Percentiles rank a stretch among this genome's conserved stretches.
phyloP scores from a whole-genome alignment of 805 yeast genomes.

The Cyberlindnera mrakii region DNA sequence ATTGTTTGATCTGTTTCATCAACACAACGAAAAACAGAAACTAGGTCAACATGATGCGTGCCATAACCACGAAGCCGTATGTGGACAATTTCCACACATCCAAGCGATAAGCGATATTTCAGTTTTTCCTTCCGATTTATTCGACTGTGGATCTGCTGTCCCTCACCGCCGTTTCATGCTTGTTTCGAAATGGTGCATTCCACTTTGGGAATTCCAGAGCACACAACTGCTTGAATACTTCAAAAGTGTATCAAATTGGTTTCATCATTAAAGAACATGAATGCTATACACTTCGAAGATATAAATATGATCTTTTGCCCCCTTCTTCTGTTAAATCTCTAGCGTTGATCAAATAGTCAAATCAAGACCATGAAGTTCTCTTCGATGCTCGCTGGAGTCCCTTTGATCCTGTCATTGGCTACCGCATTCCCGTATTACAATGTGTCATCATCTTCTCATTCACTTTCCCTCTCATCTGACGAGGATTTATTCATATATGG shows the following conservation, averaged over 20 bases:
- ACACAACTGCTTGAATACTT: neutral
- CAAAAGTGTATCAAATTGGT: neutral
- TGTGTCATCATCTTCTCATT: neutral
- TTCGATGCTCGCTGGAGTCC: neutral
- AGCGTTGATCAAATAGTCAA: neutral
- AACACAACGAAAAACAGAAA: no score
- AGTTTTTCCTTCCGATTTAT: no score
- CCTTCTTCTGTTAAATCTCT: no score
- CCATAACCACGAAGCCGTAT: no score
- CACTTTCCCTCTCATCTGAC: neutral
- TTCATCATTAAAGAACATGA: neutral
- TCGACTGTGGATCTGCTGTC: no score
- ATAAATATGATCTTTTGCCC: no score
- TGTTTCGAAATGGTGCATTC: neutral
- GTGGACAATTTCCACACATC: no score
- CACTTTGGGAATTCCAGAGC: neutral
- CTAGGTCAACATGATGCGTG: no score
- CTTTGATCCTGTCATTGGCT: neutral
- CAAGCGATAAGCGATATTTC: no score
- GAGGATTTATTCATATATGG: constrained; percentile 7
- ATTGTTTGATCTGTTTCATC: no score
- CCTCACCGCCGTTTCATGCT: neutral
- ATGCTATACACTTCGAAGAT: no score
- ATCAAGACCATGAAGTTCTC: neutral
- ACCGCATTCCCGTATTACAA: constrained; percentile 4